These are phyloP conservation scores for Septoria petroselini DNA, from an alignment of 2,329 filamentous ascomycete genomes.

Conservation along the genomic window DNA sequence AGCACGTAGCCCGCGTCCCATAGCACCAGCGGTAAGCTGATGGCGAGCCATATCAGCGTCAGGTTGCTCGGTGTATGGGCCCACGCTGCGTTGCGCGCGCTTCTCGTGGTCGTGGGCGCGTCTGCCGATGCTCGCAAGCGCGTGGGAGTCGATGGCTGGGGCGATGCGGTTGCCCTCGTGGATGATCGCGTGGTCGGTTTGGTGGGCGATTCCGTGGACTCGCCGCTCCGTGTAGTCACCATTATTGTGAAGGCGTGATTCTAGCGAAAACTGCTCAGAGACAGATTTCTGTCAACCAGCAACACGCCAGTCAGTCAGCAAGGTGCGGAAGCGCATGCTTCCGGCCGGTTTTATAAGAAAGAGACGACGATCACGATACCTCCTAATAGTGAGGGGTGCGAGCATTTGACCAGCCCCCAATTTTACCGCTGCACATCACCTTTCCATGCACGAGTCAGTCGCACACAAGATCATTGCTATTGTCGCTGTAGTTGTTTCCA, in stretches of 20 bases:
- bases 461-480: not conserved
- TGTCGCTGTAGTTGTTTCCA: not conserved
- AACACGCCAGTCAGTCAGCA: too few species aligned
- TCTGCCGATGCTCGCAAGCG: constrained; percentile 7
- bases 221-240: constrained; percentile 19
- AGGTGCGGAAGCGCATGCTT: too few species aligned
- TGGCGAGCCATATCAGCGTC: constrained; percentile 65
- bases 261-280: too few species aligned
- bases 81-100: constrained; percentile 41
- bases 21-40: constrained; percentile 72
- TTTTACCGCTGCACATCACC: too few species aligned
- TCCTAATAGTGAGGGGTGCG: too few species aligned
- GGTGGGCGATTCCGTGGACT: constrained; percentile 20
- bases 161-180: constrained; percentile 10
- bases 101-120: constrained; percentile 1
- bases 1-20: constrained; percentile 83
- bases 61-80: constrained; percentile 59
- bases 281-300: too few species aligned
- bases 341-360: too few species aligned
- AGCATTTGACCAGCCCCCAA: too few species aligned
- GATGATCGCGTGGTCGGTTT: constrained; percentile 29
- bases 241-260: not conserved
- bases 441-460: too few species aligned
- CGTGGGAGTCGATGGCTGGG: constrained; percentile 10
- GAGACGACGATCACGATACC: too few species aligned